A percentile compares a stretch with the other conserved stretches of the same genome.
Conservation (phyloP, 176 grass and related monocot genomes). For the Oryza australiensis region DNA sequence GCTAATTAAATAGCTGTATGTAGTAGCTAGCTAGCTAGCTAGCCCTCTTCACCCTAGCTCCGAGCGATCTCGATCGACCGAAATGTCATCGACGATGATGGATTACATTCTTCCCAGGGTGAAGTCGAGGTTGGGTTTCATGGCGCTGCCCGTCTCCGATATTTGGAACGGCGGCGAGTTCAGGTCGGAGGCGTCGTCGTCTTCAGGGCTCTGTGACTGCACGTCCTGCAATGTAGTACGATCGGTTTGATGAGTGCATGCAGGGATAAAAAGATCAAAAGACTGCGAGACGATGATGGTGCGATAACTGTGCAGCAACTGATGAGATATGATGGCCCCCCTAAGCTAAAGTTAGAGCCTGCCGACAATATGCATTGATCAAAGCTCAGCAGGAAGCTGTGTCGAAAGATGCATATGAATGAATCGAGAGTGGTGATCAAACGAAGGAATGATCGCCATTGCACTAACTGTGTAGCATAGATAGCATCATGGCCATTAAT, state of each 20-base stretch:
- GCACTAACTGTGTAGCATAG: slow-evolving; percentile 42
- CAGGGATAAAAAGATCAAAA: slow-evolving; percentile 5
- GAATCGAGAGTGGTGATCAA: slow-evolving; percentile 3
- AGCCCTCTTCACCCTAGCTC: background rate
- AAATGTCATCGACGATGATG: background rate
- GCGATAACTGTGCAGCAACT: slow-evolving; percentile 19
- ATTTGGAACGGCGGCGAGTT: slow-evolving; percentile 50
- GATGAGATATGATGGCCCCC: background rate
- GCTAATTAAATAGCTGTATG: background rate
- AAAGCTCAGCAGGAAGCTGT: slow-evolving; percentile 6
- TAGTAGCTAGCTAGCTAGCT: background rate
- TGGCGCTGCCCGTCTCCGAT: slow-evolving; percentile 29
- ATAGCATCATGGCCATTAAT: slow-evolving; percentile 31
- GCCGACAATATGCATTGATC: slow-evolving; percentile 45
- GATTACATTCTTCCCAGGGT: slow-evolving; percentile 64
- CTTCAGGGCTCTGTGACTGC: slow-evolving; percentile 47
- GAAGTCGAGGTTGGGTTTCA: slow-evolving; percentile 83
- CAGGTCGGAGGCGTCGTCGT: slow-evolving; percentile 36
- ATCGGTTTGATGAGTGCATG: background rate
- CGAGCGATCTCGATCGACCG: background rate
- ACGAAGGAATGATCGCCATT: slow-evolving; percentile 40
- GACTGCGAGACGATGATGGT: slow-evolving; percentile 2
- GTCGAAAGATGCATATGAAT: slow-evolving; percentile 34
- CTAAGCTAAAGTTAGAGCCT: slow-evolving; percentile 5
- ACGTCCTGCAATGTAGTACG: slow-evolving; percentile 51